Base-by-base conservation (phyloP, 441 rosid genomes). In the Corymbia calophylla region DNA sequence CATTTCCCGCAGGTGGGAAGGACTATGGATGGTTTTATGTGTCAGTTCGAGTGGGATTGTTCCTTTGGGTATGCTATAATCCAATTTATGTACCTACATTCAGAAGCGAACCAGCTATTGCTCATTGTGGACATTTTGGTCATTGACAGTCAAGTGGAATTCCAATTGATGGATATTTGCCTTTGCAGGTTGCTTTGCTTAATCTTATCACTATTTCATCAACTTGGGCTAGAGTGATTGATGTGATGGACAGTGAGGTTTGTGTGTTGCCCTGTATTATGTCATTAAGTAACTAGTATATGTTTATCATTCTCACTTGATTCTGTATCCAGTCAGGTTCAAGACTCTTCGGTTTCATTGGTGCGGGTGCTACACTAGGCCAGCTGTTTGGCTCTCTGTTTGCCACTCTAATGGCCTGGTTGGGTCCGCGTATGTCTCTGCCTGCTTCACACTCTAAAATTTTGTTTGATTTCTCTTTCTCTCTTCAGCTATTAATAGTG, bases 331-430 rank as follows among this genome's bases (percentile, higher is more conserved):
- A 97, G 99, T 97, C 99, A 95, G 99, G 99, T 92, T 96, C 98
- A 87, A 95, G 99, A 94, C 94, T 97, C 94, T 97, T 97, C 54
- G 99, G 99, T 87, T 96, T 97, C 94, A 94, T 97, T 89, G 99
- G 99, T 90, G 99, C 99, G 87, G 99, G 98, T 89, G 99, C 99
- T 86, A 97, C 99, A 35, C 95, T 97, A 85, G 99, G 99, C 47
- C 98, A 97, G 96, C 98, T 97, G 91, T 95, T 96, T 93, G 99
- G 99, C 49, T 97, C 98, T 6, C 93, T 97, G 88, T 96, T 96
- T 94, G 99, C 99, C 64, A 93, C 97, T 35, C 93, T 91, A 86
- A 93, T 97, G 96, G 97, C 98, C 86, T 96, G 99, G 97, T 88
- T 97, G 94, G 99, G 99, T 27, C 95, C 99, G 92, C 92, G 99